Evolutionary conservation across 1,284 basidiomycete genomes (phyloP), one percentile per base, ranked within the genome.

Genomic region (Leccinum fallax): DNA sequence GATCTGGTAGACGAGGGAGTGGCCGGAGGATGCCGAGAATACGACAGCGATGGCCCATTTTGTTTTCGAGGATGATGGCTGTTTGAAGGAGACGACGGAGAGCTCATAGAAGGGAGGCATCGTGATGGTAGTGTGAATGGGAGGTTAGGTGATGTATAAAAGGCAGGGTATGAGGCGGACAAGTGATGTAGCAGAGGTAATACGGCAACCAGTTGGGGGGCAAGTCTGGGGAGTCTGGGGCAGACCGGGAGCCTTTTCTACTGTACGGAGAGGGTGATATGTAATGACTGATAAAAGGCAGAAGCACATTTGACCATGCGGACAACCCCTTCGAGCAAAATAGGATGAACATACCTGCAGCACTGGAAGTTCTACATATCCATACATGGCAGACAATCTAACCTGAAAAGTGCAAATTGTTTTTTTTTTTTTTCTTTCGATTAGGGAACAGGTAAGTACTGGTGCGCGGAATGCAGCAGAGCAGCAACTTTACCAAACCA

Each of bases 71-170:
- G 64, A 59, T 24, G 72, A 63, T 43, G 65, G 43, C 36, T 69
- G 69, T 5, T 46, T 57, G 58, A 74, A 74, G 40, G 68, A 72
- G 53, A 65, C 75, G 43, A 74, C 64, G 11, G 75, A 55, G 58
- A 74, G 64, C 53, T 74, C 72, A 61, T 76, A 74, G 58, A 74
- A 74, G 19, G 72, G 72, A 40, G 75, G 75, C 72, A 74, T 74
- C 4, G 53, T 58, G 30, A 52, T 46, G 2, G 28, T 43, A 36
- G 36, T 48, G 24, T 21, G 62, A 49, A 34, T 38, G 59, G 59
- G 49, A 48, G 62, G 57, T 40, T 9, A 46, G 21, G 21, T 54
- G 53, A 36, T 53, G 51, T 28, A 15, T 32, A 13, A 19, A 61
- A 9, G 52, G 11, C 21, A 19, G 26, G 28, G 36, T 59, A 54